Evolutionary conservation across 129 eudicot genomes (phyloP).

Genomic region (Escallonia rubra): DNA sequence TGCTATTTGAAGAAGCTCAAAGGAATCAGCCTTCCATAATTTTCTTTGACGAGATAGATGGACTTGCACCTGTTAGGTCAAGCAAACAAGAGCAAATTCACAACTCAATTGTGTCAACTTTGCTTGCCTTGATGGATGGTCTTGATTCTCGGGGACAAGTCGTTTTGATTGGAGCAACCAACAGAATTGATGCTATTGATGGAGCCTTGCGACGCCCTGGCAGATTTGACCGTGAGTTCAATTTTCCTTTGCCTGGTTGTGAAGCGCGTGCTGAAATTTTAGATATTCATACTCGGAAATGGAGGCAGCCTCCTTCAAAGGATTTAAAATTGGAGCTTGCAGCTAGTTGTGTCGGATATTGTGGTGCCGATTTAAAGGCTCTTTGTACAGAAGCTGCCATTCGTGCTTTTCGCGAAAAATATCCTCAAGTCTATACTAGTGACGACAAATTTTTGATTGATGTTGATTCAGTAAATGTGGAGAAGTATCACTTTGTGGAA

Average conservation of each 20-base stretch:
- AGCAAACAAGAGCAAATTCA: constrained; percentile 99
- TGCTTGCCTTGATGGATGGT: constrained; percentile 98
- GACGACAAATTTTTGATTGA: constrained; percentile 96
- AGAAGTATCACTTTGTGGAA: constrained; percentile 80
- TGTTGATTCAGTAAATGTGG: constrained; percentile 86
- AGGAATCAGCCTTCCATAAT: constrained; percentile 96
- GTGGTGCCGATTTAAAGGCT: constrained; percentile 98
- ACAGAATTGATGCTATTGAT: constrained; percentile 93
- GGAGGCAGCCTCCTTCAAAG: constrained; percentile 83
- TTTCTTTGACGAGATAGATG: constrained; percentile 97
- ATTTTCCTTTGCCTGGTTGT: constrained; percentile 86
- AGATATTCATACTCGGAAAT: constrained; percentile 94
- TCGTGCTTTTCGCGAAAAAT: constrained; percentile 95
- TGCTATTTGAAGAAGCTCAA: constrained; percentile 98
- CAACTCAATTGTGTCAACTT: constrained; percentile 94
- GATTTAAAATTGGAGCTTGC: constrained; percentile 90
- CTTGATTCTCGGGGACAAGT: constrained; percentile 99
- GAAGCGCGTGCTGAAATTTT: constrained; percentile 98
- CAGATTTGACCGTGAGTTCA: constrained; percentile 95
- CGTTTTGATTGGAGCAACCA: constrained; percentile 96
- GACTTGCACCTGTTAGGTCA: constrained; percentile 97
- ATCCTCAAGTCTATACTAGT: constrained; percentile 97
- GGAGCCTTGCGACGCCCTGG: constrained; percentile 98
- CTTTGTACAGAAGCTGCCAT: constrained; percentile 99
- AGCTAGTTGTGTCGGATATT: constrained; percentile 97